These are phyloP conservation scores for Rubus idaeus DNA, from an alignment of 306 rosid species.

Conservation along the genomic window DNA sequence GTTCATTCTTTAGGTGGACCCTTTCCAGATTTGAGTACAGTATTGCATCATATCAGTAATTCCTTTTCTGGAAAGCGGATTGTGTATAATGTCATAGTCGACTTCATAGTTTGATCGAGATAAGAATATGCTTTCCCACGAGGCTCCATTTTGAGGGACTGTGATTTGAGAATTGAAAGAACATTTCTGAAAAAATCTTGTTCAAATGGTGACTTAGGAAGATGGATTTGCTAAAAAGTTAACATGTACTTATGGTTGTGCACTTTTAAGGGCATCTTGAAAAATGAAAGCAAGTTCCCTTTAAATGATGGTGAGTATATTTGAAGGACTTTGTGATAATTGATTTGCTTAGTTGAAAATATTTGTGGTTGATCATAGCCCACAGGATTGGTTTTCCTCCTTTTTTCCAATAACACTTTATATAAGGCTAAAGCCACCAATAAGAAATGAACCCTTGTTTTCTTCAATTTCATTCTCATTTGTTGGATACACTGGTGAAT, in stretches of 20 bases:
- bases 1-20: neutral
- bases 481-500: neutral
- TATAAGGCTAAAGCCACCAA: slow-evolving; percentile 6
- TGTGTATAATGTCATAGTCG: neutral
- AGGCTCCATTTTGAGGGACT: neutral
- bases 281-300: slow-evolving; percentile 1
- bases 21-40: neutral
- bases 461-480: slow-evolving; percentile 7
- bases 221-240: slow-evolving; percentile 6
- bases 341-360: slow-evolving; percentile 17
- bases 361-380: slow-evolving; percentile 6
- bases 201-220: neutral
- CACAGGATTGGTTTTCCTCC: slow-evolving; percentile 2
- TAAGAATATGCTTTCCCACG: slow-evolving; percentile 9
- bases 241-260: slow-evolving; percentile 8
- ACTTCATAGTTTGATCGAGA: neutral
- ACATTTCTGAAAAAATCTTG: neutral
- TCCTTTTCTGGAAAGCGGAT: slow-evolving; percentile 10
- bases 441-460: slow-evolving; percentile 5
- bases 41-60: slow-evolving; percentile 5
- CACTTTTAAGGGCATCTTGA: slow-evolving; percentile 1
- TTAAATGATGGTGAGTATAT: slow-evolving; percentile 8
- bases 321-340: neutral
- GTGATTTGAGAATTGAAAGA: neutral
- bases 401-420: slow-evolving; percentile 20